Conservation (phyloP, 108 stramenopile species). For the Schizochytrium sp. region DNA sequence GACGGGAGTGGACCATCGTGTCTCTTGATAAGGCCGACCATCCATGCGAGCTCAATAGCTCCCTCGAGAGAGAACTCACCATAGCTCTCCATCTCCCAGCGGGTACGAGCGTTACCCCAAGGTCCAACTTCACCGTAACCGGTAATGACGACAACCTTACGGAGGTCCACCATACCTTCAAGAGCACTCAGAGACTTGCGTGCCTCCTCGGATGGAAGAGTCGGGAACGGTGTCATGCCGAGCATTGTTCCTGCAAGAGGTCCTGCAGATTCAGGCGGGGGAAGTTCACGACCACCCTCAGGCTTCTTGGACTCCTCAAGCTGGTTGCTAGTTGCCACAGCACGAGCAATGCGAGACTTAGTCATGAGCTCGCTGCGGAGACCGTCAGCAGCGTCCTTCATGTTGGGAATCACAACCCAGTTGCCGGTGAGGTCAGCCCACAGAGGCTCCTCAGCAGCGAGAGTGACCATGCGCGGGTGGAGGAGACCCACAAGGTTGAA, state of each 20-base stretch:
- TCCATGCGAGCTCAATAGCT: conserved; percentile 62
- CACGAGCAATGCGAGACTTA: conserved; percentile 14
- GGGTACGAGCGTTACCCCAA: conserved; percentile 60
- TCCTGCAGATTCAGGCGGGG: not conserved
- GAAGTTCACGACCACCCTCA: not conserved
- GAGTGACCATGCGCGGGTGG: conserved; percentile 58
- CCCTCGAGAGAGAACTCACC: conserved; percentile 63
- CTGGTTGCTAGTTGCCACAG: not conserved
- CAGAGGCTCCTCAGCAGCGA: conserved; percentile 60
- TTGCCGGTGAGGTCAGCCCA: conserved; percentile 53
- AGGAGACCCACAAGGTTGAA: conserved; percentile 61
- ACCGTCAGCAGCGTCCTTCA: conserved; percentile 43
- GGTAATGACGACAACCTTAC: conserved; percentile 32
- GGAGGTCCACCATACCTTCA: conserved; percentile 33
- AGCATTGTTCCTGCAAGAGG: not conserved
- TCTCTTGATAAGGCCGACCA: conserved; percentile 54
- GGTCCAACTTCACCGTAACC: conserved; percentile 66
- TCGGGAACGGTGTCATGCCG: conserved; percentile 21
- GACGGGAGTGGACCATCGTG: conserved; percentile 48
- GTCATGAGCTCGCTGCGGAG: conserved; percentile 20
- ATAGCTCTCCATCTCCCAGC: conserved; percentile 62
- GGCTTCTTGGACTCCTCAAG: conserved; percentile 51
- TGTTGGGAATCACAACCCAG: conserved; percentile 38
- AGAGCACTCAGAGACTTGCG: not conserved
- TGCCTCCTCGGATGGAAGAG: not conserved